Evolutionary conservation across 2,329 filamentous ascomycete genomes (phyloP).

Genomic region (Pseudogymnoascus sp.): DNA sequence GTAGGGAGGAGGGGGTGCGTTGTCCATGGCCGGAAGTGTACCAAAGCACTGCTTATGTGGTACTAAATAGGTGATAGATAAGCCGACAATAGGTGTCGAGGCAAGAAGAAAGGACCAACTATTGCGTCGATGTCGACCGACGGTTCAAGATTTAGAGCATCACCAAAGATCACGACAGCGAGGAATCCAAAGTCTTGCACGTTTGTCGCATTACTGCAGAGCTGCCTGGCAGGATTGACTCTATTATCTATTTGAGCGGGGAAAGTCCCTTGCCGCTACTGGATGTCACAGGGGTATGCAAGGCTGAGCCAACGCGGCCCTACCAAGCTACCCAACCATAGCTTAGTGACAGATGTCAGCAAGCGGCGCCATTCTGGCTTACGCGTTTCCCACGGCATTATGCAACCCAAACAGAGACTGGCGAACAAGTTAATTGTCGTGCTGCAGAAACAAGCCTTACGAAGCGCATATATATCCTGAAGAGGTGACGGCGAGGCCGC

Average conservation of each 20-base stretch:
- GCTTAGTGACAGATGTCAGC: neutral
- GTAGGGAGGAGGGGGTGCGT: slow-evolving; percentile 50
- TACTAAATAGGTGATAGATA: neutral
- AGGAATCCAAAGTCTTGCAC: neutral
- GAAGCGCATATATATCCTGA: neutral
- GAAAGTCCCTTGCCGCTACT: slow-evolving; percentile 8
- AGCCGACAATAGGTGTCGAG: neutral
- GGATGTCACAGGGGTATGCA: neutral
- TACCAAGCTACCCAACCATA: neutral
- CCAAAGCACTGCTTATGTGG: neutral
- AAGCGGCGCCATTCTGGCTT: neutral
- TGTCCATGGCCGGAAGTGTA: slow-evolving; percentile 22
- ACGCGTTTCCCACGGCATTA: neutral
- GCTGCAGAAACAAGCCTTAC: slow-evolving; percentile 8
- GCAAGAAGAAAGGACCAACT: neutral
- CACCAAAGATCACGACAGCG: neutral
- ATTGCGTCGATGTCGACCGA: neutral
- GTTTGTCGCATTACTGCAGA: slow-evolving; percentile 6
- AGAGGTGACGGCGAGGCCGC: neutral
- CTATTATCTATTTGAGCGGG: slow-evolving; percentile 8
- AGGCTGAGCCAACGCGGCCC: slow-evolving; percentile 9
- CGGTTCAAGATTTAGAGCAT: neutral
- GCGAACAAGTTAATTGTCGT: neutral
- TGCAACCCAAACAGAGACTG: neutral
- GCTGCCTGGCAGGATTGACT: slow-evolving; percentile 10